Conservation (phyloP, 2,329 filamentous ascomycete species). For the Huntiella savannae region DNA sequence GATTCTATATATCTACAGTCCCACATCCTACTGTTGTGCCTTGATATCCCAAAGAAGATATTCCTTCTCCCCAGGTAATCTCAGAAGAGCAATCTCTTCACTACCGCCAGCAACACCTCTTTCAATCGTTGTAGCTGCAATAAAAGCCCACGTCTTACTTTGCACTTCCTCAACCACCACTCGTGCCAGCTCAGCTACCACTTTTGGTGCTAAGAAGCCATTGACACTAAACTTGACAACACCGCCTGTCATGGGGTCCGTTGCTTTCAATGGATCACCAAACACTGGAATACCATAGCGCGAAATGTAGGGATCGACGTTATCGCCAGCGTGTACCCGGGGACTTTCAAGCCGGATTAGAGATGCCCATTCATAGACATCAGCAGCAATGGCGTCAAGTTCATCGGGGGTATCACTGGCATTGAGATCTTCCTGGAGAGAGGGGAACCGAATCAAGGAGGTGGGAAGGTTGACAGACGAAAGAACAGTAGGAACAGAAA, state of each 20-base stretch:
- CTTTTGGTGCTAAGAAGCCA: conserved; percentile 35
- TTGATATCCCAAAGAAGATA: conserved; percentile 43
- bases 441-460: conserved; percentile 22
- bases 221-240: conserved; percentile 38
- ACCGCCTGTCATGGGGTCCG: conserved; percentile 3
- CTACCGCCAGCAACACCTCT: conserved; percentile 23
- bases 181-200: conserved; percentile 19
- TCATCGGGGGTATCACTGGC: conserved; percentile 14
- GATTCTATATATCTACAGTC: background rate
- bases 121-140: conserved; percentile 30
- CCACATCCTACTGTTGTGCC: no score
- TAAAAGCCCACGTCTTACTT: conserved; percentile 3
- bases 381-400: conserved; percentile 26
- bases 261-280: conserved; percentile 12
- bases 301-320: conserved; percentile 48
- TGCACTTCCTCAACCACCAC: conserved; percentile 1
- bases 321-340: conserved; percentile 36
- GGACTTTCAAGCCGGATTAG: conserved; percentile 47
- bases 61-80: conserved; percentile 29
- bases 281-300: conserved; percentile 28
- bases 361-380: conserved; percentile 57
- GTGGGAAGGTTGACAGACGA: conserved; percentile 28
- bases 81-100: conserved; percentile 34
- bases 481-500: background rate
- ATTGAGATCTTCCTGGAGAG: conserved; percentile 12